phyloP scores from a whole-genome alignment of 805 yeast genomes.

The Wickerhamiella lipophila region DNA sequence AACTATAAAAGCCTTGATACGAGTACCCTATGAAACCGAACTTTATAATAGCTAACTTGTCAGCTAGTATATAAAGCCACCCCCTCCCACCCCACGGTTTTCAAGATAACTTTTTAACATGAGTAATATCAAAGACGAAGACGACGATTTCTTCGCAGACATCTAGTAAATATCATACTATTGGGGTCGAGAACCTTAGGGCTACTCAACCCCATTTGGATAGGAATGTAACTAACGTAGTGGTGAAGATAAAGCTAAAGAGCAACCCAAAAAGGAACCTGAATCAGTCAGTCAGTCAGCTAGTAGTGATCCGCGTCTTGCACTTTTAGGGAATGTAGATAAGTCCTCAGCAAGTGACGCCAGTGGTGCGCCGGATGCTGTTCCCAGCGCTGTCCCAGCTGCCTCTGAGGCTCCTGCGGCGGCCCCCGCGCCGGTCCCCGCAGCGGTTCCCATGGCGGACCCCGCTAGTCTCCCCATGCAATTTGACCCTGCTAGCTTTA shows the following conservation, averaged over 20 bases:
- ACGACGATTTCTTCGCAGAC: slow-evolving; percentile 88
- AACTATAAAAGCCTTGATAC: too few species aligned
- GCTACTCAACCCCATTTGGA: slow-evolving; percentile 14
- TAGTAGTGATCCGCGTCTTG: slow-evolving; percentile 14
- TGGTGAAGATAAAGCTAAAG: slow-evolving; percentile 23
- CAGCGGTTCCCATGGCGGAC: slow-evolving; percentile 20
- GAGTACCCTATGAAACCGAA: too few species aligned
- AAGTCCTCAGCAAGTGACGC: neutral
- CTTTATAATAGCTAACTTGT: too few species aligned
- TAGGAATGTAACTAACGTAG: slow-evolving; percentile 23
- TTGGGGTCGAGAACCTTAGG: neutral
- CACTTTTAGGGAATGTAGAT: slow-evolving; percentile 22
- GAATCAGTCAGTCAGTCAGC: slow-evolving; percentile 15
- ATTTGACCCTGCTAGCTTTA: slow-evolving; percentile 21
- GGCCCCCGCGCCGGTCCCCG: slow-evolving; percentile 16
- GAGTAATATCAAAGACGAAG: slow-evolving; percentile 46
- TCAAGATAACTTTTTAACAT: neutral
- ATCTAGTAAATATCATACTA: slow-evolving; percentile 40
- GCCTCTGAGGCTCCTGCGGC: slow-evolving; percentile 14
- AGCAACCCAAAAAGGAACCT: slow-evolving; percentile 18
- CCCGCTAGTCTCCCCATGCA: slow-evolving; percentile 15
- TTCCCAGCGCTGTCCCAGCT: slow-evolving; percentile 9
- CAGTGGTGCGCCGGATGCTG: slow-evolving; percentile 7
- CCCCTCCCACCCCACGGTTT: neutral
- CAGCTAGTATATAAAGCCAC: neutral